These are phyloP conservation scores for Trichosanthes cucumerina DNA, from an alignment of 306 rosid species.

Conservation along the genomic window DNA sequence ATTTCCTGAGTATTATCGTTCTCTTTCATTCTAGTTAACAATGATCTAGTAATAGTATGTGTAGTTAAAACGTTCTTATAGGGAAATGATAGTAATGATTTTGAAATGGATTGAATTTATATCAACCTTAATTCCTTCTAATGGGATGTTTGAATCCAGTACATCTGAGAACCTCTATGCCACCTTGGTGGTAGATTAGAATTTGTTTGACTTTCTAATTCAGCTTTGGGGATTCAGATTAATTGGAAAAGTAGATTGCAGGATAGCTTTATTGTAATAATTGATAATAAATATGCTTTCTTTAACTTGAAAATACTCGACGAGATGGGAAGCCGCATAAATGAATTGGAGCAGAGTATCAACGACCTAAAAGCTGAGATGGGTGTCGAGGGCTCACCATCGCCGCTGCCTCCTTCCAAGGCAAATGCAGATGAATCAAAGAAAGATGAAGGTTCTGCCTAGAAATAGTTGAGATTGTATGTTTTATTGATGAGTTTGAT, in stretches of 20 bases:
- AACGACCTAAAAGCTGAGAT: conserved; percentile 76
- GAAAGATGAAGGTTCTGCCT: conserved; percentile 61
- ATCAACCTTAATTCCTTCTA: not conserved
- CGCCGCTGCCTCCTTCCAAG: conserved; percentile 41
- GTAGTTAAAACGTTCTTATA: not conserved
- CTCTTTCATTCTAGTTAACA: not conserved
- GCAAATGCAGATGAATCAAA: conserved; percentile 37
- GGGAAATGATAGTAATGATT: not conserved
- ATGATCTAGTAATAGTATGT: not conserved
- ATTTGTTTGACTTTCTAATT: not conserved
- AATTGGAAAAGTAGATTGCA: not conserved
- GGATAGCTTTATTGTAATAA: conserved; percentile 3
- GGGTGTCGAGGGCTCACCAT: conserved; percentile 85
- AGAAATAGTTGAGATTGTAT: conserved; percentile 13
- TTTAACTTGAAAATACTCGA: conserved; percentile 76
- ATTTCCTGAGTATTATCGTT: not conserved
- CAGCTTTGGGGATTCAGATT: not conserved
- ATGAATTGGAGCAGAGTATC: conserved; percentile 89
- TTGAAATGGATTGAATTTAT: not conserved
- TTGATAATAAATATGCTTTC: conserved; percentile 20
- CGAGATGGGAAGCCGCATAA: conserved; percentile 91
- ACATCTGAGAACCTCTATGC: not conserved
- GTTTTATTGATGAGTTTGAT: conserved; percentile 18
- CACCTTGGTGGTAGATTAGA: not conserved
- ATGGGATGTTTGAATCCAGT: not conserved